phyloP scores from a whole-genome alignment of 2,329 filamentous ascomycete species.

The Fusarium neocosmosporiellum region DNA sequence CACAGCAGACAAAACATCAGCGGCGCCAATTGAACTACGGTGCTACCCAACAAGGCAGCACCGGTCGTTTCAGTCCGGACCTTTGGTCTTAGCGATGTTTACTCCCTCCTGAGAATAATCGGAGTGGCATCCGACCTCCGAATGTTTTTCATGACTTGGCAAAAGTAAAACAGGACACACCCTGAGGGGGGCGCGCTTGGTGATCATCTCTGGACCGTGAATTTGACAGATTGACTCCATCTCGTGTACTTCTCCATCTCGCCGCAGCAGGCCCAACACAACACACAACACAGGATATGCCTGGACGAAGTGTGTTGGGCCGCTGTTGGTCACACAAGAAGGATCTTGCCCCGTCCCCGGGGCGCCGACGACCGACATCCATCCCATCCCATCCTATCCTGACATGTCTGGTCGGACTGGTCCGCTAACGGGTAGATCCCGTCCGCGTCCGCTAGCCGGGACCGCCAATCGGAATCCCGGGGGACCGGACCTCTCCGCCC shows the following conservation, averaged over 20 bases:
- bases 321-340: not conserved
- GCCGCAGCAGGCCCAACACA: not conserved
- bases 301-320: not conserved
- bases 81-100: not conserved
- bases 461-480: conserved; percentile 29
- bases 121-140: not conserved
- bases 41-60: not conserved
- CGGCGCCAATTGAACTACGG: not conserved
- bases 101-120: not conserved
- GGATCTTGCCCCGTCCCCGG: not conserved
- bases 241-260: not conserved
- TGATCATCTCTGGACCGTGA: not conserved
- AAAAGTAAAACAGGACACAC: not conserved
- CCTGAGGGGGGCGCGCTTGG: not conserved
- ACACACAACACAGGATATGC: not conserved
- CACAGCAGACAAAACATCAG: not conserved
- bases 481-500: conserved; percentile 6
- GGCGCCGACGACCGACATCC: not conserved
- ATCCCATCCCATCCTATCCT: too few species aligned
- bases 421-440: conserved; percentile 37
- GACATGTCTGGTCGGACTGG: conserved; percentile 18
- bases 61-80: not conserved
- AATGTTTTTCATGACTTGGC: not conserved
- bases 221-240: not conserved
- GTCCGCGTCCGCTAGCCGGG: not conserved